Evolutionary conservation across 2,329 filamentous ascomycete species (phyloP), one percentile per base, ranked within the genome.

Genomic region (Cladosporium phlei): DNA sequence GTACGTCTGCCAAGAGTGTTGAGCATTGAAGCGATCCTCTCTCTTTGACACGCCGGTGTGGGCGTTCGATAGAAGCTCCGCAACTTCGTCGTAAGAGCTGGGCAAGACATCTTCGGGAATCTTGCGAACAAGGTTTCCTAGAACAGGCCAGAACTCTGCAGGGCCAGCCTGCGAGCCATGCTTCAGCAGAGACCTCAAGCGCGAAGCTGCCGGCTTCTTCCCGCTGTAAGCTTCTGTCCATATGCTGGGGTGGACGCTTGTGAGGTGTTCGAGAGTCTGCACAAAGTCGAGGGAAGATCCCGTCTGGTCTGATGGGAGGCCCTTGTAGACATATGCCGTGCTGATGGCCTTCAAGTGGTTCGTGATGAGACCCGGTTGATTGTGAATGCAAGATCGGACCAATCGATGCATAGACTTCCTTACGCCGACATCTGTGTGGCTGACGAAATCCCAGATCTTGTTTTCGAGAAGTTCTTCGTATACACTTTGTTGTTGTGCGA

Each of bases 121-220:
- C 5, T 62, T 62, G 19, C 67, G 63, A 39, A 95, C 62, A 0
- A 97, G 67, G 22, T 73, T 70, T 29, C 76, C 72, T 24, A 95
- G 63, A 12, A 77, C 78, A 20, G 74, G 66, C 93, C 93, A 98
- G 60, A 83, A 95, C 8, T 75, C 77, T 3, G 75, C 68, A 0
- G 80, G 72, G 3, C 85, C 85, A n/a, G 82, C 79, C 59, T 96
- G 87, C 0, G 91, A 95, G 2, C 93, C 91, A 57, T 83, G 86
- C 52, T 86, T 82, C 5, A 97, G 71, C 55, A 94, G 93, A 7
- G 80, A 72, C 39, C 79, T 77, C 3, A 98, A 66, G 17, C 83
- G 69, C 50, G 72, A 78, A 50, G 67, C 74, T 49, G 65, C 77
- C 6, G 75, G 61, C 22, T 75, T 77, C 61, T 82, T 83, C 37